These are phyloP conservation scores for Edaphochlamys debaryana DNA, from an alignment of 139 green algal genomes.

Conservation along the genomic window DNA sequence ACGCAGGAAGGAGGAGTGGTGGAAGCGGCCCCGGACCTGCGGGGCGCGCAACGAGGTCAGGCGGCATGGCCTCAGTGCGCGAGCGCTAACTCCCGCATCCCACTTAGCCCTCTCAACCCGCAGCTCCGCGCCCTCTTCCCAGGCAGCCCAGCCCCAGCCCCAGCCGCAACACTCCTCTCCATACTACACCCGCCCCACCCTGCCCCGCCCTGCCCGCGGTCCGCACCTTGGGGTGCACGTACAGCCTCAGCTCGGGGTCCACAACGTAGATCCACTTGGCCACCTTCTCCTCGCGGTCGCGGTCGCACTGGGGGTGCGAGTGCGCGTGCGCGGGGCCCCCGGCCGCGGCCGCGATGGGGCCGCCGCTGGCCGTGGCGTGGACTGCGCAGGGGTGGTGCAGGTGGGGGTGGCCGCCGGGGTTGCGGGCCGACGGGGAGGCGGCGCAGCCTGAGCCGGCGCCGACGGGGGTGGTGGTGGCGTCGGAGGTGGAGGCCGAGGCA, in stretches of 20 bases:
- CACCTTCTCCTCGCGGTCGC: conserved; percentile 44
- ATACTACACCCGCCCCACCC: neutral
- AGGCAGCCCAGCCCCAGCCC: too few relatives aligned
- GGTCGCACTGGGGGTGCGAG: neutral
- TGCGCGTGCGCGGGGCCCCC: neutral
- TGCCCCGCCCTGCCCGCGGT: neutral
- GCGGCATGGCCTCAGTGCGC: too few relatives aligned
- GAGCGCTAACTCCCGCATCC: too few relatives aligned
- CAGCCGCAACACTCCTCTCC: neutral
- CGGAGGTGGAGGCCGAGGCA: too few relatives aligned
- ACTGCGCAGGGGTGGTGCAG: too few relatives aligned
- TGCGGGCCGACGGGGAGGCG: too few relatives aligned
- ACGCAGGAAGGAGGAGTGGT: conserved; percentile 74
- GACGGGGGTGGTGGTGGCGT: too few relatives aligned
- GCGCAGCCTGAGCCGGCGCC: too few relatives aligned
- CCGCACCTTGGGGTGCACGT: conserved; percentile 63
- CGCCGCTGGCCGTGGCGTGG: too few relatives aligned
- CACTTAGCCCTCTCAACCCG: too few relatives aligned
- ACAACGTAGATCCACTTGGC: conserved; percentile 77
- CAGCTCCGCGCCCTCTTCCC: too few relatives aligned
- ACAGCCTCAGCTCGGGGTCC: conserved; percentile 62
- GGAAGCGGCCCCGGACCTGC: conserved; percentile 61
- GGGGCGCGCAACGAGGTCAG: neutral
- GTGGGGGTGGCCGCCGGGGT: too few relatives aligned
- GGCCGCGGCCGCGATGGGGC: neutral